Base-by-base conservation (phyloP, 768 basidiomycete species). In the Dacryopinax spathularia region DNA sequence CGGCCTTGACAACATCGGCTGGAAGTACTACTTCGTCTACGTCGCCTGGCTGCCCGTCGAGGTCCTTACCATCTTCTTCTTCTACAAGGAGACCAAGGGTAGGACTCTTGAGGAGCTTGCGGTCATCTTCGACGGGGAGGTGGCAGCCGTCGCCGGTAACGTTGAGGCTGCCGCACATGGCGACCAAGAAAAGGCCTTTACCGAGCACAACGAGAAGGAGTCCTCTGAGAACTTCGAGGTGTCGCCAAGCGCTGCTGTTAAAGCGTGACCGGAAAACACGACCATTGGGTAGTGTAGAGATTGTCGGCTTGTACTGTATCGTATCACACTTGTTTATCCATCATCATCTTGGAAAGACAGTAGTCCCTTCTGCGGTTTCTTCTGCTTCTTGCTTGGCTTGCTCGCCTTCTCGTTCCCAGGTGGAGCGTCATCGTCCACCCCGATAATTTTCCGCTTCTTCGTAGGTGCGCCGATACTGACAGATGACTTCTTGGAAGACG, bases 11-110 rank as follows among this genome's bases (percentile, higher is more conserved):
- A 64, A 70, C 36, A 76, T 90, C 61, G 76, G 71, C 62, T 90
- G 89, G 89, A 88, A 84, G 71, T 90, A 89, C 78, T 88, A 88
- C 72, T 79, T 84, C 72, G 80, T 88, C 62, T 89, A 89, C 73
- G 80, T 82, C 70, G 79, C 76, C 71, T 89, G 86, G 85, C 78
- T 89, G 69, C 77, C 75, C 35, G 81, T 82, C 71, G 87, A 90
- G 76, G 73, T 78, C 63, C 76, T 81, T 60, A 89, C 82, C 77
- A 71, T 82, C 70, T 88, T 79, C 76, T 76, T 85, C 77, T 88
- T 72, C 69, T 61, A 76, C 77, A 68, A 73, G 74, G 65, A 73
- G 70, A 33, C 77, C 75, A 69, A 69, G 64, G 62, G 62, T 20
- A 25, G 62, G 34, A 63, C 62, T 5, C 62, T 63, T 12, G 62